A percentile compares a stretch with the other conserved stretches of the same genome.
phyloP scores from a whole-genome alignment of 352 stramenopile genomes.

The Phytophthora foliorum region DNA sequence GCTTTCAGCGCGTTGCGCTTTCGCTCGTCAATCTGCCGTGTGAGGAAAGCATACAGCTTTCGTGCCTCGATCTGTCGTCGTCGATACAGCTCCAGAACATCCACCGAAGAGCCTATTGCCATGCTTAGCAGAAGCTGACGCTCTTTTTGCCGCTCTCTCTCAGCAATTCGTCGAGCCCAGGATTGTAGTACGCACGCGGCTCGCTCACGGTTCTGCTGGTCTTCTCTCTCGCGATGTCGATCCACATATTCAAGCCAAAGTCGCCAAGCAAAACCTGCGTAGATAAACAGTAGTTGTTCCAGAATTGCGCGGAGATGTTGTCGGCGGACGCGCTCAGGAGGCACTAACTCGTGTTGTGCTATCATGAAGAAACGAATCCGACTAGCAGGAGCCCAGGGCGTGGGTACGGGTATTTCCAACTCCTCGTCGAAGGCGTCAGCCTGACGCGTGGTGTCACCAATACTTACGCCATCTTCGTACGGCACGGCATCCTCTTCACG shows the following conservation, averaged over 20 bases:
- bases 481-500: conserved; percentile 58
- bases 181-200: conserved; percentile 47
- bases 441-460: conserved; percentile 4
- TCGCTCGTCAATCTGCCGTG: conserved; percentile 38
- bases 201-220: conserved; percentile 21
- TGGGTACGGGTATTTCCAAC: conserved; percentile 8
- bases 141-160: conserved; percentile 24
- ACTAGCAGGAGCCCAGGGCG: conserved; percentile 49
- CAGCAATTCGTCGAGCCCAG: conserved; percentile 48
- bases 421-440: conserved; percentile 10
- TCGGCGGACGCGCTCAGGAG: conserved; percentile 48
- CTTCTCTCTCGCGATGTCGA: conserved; percentile 49
- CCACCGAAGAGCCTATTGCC: conserved; percentile 36
- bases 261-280: conserved; percentile 69
- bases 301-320: conserved; percentile 59
- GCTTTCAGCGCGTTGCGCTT: conserved; percentile 35
- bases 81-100: conserved; percentile 57
- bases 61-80: conserved; percentile 50
- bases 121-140: conserved; percentile 17
- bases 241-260: conserved; percentile 57
- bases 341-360: conserved; percentile 50
- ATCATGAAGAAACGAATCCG: conserved; percentile 69
- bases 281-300: conserved; percentile 70
- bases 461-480: conserved; percentile 21
- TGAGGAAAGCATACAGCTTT: conserved; percentile 60